phyloP scores from a whole-genome alignment of 2,329 filamentous ascomycete genomes.

The Paecilomyces niveus region DNA sequence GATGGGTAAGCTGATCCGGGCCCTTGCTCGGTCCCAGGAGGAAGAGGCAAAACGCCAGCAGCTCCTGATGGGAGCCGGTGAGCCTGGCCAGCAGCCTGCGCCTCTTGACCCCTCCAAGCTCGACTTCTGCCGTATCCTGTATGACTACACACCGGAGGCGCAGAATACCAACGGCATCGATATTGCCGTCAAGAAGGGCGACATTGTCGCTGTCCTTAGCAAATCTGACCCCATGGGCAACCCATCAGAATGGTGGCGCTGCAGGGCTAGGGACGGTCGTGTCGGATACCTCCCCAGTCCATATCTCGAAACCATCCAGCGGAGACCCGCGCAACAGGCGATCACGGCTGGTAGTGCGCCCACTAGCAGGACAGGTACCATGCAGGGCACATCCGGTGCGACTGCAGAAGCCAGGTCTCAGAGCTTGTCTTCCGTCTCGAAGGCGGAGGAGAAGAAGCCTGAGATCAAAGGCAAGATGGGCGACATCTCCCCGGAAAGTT shows the following conservation, averaged over 20 bases:
- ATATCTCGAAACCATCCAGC: constrained; percentile 72
- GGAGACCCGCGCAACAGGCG: constrained; percentile 40
- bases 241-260: constrained; percentile 95
- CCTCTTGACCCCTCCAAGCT: constrained; percentile 80
- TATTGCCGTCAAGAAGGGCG: constrained; percentile 85
- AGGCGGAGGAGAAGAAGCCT: constrained; percentile 36
- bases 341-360: constrained; percentile 35
- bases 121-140: constrained; percentile 91
- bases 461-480: constrained; percentile 53
- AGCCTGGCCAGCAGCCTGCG: constrained; percentile 31
- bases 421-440: constrained; percentile 22
- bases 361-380: constrained; percentile 48
- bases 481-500: constrained; percentile 61
- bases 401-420: constrained; percentile 17
- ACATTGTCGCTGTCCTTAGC: constrained; percentile 86
- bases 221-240: constrained; percentile 90
- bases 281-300: constrained; percentile 88
- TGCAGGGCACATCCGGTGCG: constrained; percentile 29
- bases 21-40: constrained; percentile 76
- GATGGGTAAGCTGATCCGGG: constrained; percentile 90
- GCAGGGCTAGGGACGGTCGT: constrained; percentile 78
- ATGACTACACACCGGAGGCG: constrained; percentile 82
- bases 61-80: constrained; percentile 46
- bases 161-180: constrained; percentile 64
- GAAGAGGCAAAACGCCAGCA: constrained; percentile 55